Percentiles rank a stretch among this genome's conserved stretches.
These are phyloP conservation scores for Ormosia semicastrata DNA, from an alignment of 306 rosid genomes.

Conservation along the genomic window DNA sequence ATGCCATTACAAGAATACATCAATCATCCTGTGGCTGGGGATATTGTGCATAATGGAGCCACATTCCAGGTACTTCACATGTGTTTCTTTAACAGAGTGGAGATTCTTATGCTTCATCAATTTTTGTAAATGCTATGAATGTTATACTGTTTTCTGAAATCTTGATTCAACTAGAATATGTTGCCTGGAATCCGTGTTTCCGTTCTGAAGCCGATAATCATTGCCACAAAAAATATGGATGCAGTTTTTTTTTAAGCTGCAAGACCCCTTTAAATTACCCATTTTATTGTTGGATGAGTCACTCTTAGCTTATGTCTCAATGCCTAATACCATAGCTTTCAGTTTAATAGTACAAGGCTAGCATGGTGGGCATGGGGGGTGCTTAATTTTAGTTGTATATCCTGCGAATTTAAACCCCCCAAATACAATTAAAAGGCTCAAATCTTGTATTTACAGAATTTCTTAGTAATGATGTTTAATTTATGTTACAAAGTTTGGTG, in stretches of 20 bases:
- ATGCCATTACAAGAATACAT: constrained; percentile 87
- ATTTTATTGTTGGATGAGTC: constrained; percentile 7
- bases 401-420: neutral
- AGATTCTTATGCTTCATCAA: constrained; percentile 14
- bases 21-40: constrained; percentile 65
- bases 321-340: neutral
- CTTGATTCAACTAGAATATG: neutral
- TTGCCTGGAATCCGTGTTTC: neutral
- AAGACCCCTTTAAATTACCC: constrained; percentile 4
- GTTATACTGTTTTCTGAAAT: neutral
- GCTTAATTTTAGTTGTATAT: constrained; percentile 19
- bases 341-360: constrained; percentile 5
- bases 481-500: constrained; percentile 26
- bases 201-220: neutral
- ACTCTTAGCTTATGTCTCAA: neutral
- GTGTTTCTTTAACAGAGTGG: constrained; percentile 10
- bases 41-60: constrained; percentile 90
- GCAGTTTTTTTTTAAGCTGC: constrained; percentile 7
- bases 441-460: constrained; percentile 14
- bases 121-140: constrained; percentile 7
- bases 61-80: constrained; percentile 82
- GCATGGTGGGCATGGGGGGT: neutral
- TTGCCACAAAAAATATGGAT: neutral
- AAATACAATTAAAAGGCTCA: constrained; percentile 5
- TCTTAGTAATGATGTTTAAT: constrained; percentile 1